Evolutionary conservation across 768 basidiomycete species (phyloP), one percentile per base, ranked within the genome.

Genomic region (Ephemerocybe angulata): DNA sequence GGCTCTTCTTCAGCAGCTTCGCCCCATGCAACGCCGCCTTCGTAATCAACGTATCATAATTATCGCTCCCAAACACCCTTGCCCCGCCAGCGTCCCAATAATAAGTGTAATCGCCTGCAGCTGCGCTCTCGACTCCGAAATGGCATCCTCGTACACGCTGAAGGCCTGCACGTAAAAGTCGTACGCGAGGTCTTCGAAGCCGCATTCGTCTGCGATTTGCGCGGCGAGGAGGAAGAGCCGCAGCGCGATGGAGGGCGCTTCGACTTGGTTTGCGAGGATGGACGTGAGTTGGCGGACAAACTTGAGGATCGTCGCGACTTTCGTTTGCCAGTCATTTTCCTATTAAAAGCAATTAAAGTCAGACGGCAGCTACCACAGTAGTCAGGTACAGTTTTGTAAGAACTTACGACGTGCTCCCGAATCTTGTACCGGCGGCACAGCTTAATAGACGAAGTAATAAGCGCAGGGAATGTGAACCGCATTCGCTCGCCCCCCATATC

Each of bases 141-240:
- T 98, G 63, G 83, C 88, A 69, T 99, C 97, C 67, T 99, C 97
- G 72, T 99, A 98, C 12, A 98, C 93, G 25, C 88, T 93, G 69
- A 99, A 98, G 0, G 95, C 93, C 68, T 98, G 94, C 13, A 98
- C 97, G 64, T 95, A 98, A 62, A 98, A 86, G 68, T 99, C 96
- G 67, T 99, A 99, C 15, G 93, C 86, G 56, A 98, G 84, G 67
- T 98, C 95, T 70, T 97, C 95, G 61, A 98, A 92, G 0, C 86
- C 91, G 55, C 92, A 93, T 66, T 96, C 93, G 64, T 97, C 96
- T 0, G 96, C 84, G 27, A 97, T 88, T 68, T 98, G 93, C 0
- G 97, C 94, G 0, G 96, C 88, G 58, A 98, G 87, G 25, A 99
- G 86, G 82, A 96, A 98, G 1, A 98, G 79, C 0, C 95, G 88